Conservation (phyloP, 805 yeast species). For the Ogataea methanolica region DNA sequence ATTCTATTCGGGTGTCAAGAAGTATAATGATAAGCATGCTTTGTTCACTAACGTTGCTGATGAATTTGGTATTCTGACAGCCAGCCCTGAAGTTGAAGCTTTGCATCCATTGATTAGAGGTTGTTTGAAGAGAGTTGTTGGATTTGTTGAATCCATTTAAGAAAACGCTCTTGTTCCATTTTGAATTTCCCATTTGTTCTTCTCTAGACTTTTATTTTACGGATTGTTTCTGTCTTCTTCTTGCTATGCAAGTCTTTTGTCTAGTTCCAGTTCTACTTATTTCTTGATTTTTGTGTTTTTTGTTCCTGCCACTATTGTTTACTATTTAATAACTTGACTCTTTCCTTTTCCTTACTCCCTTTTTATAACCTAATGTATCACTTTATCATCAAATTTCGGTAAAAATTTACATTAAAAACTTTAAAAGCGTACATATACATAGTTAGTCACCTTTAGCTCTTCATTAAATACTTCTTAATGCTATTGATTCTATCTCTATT, state of each 20-base stretch:
- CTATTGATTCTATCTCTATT: conserved; percentile 23
- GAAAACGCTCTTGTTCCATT: neutral
- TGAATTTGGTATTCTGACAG: neutral
- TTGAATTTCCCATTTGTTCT: neutral
- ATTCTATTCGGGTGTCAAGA: conserved; percentile 60
- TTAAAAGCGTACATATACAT: neutral
- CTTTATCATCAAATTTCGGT: neutral
- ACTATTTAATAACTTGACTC: neutral
- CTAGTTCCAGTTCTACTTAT: neutral
- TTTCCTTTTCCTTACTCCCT: neutral
- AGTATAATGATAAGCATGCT: conserved; percentile 21
- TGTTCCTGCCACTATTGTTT: neutral
- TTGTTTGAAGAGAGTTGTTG: conserved; percentile 21
- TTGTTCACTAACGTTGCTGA: conserved; percentile 9
- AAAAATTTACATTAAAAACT: neutral
- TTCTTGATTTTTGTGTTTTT: neutral
- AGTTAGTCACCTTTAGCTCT: neutral
- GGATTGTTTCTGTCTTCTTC: neutral
- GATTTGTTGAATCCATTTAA: conserved; percentile 19
- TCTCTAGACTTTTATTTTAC: neutral
- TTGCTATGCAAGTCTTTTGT: neutral
- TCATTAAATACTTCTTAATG: conserved; percentile 22
- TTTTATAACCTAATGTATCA: neutral
- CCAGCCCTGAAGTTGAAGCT: conserved; percentile 13
- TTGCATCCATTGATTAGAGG: conserved; percentile 25